Evolutionary conservation across 1,284 basidiomycete species (phyloP), one percentile per base, ranked within the genome.

Genomic region (Lentinus polychrous): DNA sequence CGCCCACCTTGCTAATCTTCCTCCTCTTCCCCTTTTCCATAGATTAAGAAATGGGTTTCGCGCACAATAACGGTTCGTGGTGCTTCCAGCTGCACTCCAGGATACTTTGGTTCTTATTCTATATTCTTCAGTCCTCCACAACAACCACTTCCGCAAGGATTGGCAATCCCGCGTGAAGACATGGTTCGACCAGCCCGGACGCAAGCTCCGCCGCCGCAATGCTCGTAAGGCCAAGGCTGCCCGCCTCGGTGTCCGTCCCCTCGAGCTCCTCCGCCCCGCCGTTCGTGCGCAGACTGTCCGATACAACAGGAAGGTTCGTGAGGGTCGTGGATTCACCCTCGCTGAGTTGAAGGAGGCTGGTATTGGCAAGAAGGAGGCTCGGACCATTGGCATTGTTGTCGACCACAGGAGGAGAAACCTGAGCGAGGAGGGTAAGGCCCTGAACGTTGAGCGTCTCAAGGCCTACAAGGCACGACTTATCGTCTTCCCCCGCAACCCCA

Each of bases 181-280:
- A 66, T 94, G 94, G 95, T 99, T 99, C 71, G 91, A 99, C 80
- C 96, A 99, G 75, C 93, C 95, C 56, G 96, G 94, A 52, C 90
- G 91, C 71, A 99, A 99, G 78, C 90, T 95, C 73, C 88, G 92
- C 69, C 83, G 96, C 70, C 91, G 96, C 69, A 86, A 79, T 55
- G 93, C 94, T 46, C 91, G 96, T 71, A 86, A 91, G 73, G 77
- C 80, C 64, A 98, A 97, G 79, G 93, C 94, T 53, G 83, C 94
- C 49, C 73, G 82, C 55, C 87, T 96, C 54, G 95, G 96, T 63
- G 91, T 94, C 58, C 90, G 93, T 63, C 95, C 95, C 53, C 81
- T 94, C 58, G 79, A 85, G 58, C 86, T 87, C 64, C 91, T 99
- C 64, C 94, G 96, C 65, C 95, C 95, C 50, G 95, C 94, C 57